Base-by-base conservation (phyloP, 371 early-diverging fungal genomes). In the Encephalitozoon cuniculi region DNA sequence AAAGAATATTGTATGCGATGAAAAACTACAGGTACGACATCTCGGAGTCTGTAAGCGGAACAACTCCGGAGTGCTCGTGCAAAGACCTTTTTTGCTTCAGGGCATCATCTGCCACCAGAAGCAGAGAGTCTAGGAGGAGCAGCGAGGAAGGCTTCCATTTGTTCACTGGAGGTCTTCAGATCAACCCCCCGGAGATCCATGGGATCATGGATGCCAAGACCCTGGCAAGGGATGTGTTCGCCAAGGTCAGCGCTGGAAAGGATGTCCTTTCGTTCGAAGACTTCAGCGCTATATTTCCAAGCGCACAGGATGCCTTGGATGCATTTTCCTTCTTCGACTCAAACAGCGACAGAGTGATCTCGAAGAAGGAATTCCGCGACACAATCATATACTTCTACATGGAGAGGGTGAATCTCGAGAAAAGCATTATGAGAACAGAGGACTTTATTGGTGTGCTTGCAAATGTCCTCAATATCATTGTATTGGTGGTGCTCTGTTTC, bases 311-410 rank as follows among this genome's bases (percentile, higher is more conserved):
- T n/a, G 81, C 83, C 7, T 37, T 78, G 34, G 77, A 81, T 72
- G 82, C 84, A 43, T 82, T 81, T 59, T 15, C 76, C 3, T 84
- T 80, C 64, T 84, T 85, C 77, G 84, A 83, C 66, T 59, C 64
- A 7, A 68, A 65, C 23, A 49, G 77, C 12, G 68, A 67, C 30
- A 79, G 75, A 59, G 43, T 4, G 18, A 67, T 85, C 12, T 49
- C 79, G 9, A 82, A 80, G 63, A 84, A 85, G 75, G 81, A 79
- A 26, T 82, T 85, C 46, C 66, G 81, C 41, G 82, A 82, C 66
- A 82, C 82, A 23, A 76, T 81, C 6, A 63, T 80, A 0, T 18
- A 51, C 23, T 85, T 83, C 75, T 81, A 83, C 74, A 77, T 77
- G 72, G 79, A 83, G 39, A 69, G 83, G 75, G 68, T 77, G 23